Evolutionary conservation across 306 rosid genomes (phyloP), one percentile per base, ranked within the genome.

Genomic region (Cucurbita argyrosperma): DNA sequence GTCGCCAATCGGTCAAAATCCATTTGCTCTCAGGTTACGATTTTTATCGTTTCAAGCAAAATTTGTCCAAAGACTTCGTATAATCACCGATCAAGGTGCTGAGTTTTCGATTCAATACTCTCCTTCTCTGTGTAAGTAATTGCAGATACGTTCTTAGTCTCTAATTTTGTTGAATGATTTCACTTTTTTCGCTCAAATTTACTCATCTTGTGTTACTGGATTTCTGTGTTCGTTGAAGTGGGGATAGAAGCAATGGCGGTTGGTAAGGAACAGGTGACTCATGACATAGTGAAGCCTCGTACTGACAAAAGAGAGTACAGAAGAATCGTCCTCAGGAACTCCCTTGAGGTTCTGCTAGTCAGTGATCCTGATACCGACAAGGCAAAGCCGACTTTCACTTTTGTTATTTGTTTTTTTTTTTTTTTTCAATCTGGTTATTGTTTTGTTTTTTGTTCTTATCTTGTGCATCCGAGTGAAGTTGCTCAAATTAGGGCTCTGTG

Each of bases 281-380:
- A 26, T 50, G 81, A 88, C 76, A 94, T 94, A 10, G 79, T 87
- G 56, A 85, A 88, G 73, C 88, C 95, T 2, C 92, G 90, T 26
- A 86, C 82, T 75, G 99, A 94, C 79, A 83, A 85, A 60, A 88
- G 99, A 66, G 80, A 85, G 40, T 94, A 89, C 92, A 67, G 82
- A 74, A 85, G 95, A 77, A 81, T 94, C 77, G 83, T 94, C 76
- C 96, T 90, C 15, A 69, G 23, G 1, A 89, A 90, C 78, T 91
- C 89, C 56, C 99, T 94, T 35, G 79, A 94, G 73, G 91, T 76
- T 11, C 95, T 94, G 23, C 87, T 94, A 65, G 78, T 94, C 82
- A 84, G 88, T 86, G 97, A 94, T 83, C 91, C 95, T 14, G 90
- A 88, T 46, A 87, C 99, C 10, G 99, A 91, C 74, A 94, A 94